Evolutionary conservation across 2,329 filamentous ascomycete genomes (phyloP), one percentile per base, ranked within the genome.

Genomic region (Scolecobasidium constrictum): DNA sequence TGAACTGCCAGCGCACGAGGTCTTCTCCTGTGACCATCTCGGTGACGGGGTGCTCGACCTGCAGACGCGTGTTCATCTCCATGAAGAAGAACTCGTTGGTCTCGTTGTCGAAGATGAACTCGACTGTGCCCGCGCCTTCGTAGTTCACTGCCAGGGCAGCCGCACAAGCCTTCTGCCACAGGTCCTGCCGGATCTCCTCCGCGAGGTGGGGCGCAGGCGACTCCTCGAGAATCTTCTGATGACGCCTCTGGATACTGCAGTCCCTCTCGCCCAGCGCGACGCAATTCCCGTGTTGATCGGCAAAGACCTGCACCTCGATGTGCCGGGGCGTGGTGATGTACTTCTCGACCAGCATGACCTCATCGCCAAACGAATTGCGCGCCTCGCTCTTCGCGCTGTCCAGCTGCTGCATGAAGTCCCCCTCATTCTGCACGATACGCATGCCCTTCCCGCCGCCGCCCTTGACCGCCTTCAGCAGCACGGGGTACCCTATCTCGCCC

Each of bases 31-130:
- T 85, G 2, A 84, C 78, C 70, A 83, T 79, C 57, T 88, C 83
- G 0, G 81, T 96, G 16, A 96, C 92, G 0, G 92, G 92, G 55
- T 98, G 92, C 65, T 98, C 92, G 39, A 98, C 92, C 62, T 98
- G 92, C 16, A 98, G 68, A 40, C 92, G 75, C 0, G 92, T 81
- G 56, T 81, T 81, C 77, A 81, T 81, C 52, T 81, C 77, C 77
- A 81, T 81, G 62, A 81, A 81, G 60, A 77, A 81, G 61, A 81
- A 81, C 35, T 78, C 66, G 28, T 74, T 75, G 3, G 68, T 71
- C 43, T 81, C 77, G 48, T 80, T 81, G 58, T 81, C 77, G 52
- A 81, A 80, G 49, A 81, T 81, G 56, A 81, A 81, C 49, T 81
- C 77, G 0, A 81, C 77, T 1, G 77, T 81, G 4, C 77, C 77